Conservation (phyloP, 176 grass and related monocot genomes). For the Areca catechu region DNA sequence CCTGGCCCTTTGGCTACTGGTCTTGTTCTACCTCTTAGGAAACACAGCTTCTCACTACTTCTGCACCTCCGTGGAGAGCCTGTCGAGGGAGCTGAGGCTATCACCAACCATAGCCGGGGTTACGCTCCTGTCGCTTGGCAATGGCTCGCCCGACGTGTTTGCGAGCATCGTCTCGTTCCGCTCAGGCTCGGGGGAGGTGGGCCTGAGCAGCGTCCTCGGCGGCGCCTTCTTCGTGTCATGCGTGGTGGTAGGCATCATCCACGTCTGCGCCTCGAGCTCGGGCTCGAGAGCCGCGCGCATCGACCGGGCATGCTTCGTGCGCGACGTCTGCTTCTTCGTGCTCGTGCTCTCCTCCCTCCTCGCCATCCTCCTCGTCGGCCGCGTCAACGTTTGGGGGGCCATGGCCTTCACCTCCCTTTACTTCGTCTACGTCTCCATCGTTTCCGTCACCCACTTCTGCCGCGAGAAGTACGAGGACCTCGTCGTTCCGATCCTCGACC, state of each 20-base stretch:
- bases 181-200: too few relatives aligned
- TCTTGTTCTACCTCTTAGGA: conserved; percentile 6
- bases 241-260: conserved; percentile 3
- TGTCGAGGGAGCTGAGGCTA: conserved; percentile 9
- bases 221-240: not conserved
- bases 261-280: not conserved
- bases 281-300: not conserved
- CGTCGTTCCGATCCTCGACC: not conserved
- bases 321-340: not conserved
- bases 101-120: not conserved
- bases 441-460: not conserved
- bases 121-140: too few relatives aligned
- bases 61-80: conserved; percentile 14
- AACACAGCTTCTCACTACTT: conserved; percentile 13
- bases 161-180: too few relatives aligned
- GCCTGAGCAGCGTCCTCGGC: not conserved
- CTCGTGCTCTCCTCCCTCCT: conserved; percentile 12
- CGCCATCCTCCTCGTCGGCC: not conserved
- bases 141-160: too few relatives aligned
- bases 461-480: conserved; percentile 2
- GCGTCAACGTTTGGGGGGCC: not conserved
- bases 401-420: not conserved
- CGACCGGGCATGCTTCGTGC: not conserved
- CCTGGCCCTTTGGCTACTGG: not conserved
- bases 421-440: conserved; percentile 2